Evolutionary conservation across 495 filamentous ascomycete genomes (phyloP), one percentile per base, ranked within the genome.

Genomic region (Hyaloscypha bicolor): DNA sequence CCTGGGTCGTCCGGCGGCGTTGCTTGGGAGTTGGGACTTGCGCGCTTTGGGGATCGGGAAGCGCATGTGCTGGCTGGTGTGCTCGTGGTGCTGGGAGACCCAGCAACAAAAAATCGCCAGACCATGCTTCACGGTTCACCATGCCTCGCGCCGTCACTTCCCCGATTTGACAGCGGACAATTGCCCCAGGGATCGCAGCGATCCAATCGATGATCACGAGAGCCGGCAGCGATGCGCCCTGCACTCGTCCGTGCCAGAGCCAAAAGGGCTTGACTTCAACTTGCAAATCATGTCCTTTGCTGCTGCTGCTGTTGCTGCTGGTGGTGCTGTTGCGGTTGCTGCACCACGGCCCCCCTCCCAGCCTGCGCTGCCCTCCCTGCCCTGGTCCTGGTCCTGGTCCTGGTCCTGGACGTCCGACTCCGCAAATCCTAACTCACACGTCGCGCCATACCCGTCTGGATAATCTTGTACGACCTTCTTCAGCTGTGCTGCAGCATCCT

Each of bases 81-180:
- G 25, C 25, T 25, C 25, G n/a, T 25, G 25, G 25, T 25, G 25
- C 25, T 25, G 25, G 25, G 25, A 25, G 42, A 48, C 42, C 42
- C 42, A 48, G 16, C 11, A 14, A 48, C 11, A 19, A 48, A 45
- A 19, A 48, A 19, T 16, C 16, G 42, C 16, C 16, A 48, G 16
- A 48, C 42, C 42, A 0, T 19, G 42, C 25, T 9, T 53, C 55
- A 25, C 8, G 25, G 8, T 16, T 55, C 25, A n/a, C 53, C 53
- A 56, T 56, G 22, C 53, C 25, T 56, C 42, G 16, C 42, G 11
- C 42, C 42, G 4, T 45, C 33, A 48, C 37, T 62, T 62, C 63
- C 63, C 63, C 55, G 63, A 59, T 19, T 48, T 65, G 63, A 65
- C 63, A 65, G 63, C 63, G 63, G 57, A 61, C 42, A 62, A 12